A percentile compares a stretch with the other conserved stretches of the same genome.
Conservation (phyloP, 306 rosid species). For the Casuarina cunninghamiana region DNA sequence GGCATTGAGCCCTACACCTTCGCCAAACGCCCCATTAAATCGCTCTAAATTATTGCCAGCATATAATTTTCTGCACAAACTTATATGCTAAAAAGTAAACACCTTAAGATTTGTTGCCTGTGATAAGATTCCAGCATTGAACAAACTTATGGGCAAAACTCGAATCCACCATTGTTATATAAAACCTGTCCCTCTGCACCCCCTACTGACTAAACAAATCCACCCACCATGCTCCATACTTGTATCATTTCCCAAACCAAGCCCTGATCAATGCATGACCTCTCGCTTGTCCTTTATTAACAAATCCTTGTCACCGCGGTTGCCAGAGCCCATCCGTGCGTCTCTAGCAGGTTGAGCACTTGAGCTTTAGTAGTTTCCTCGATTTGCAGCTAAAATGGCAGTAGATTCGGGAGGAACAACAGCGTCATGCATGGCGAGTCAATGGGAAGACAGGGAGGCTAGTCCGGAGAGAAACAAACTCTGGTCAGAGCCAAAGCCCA, state of each 20-base stretch:
- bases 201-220: neutral
- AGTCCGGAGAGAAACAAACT: conserved; percentile 27
- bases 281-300: neutral
- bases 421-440: conserved; percentile 21
- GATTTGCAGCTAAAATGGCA: conserved; percentile 17
- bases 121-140: conserved; percentile 4
- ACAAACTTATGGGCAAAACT: neutral
- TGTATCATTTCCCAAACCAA: conserved; percentile 5
- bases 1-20: conserved; percentile 18
- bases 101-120: neutral
- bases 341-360: neutral
- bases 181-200: neutral
- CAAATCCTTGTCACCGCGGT: neutral
- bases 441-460: conserved; percentile 32
- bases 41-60: neutral
- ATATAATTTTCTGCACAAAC: neutral
- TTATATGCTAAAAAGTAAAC: neutral
- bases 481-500: conserved; percentile 30
- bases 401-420: conserved; percentile 26
- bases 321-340: too few species aligned
- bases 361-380: neutral
- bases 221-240: neutral
- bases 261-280: neutral
- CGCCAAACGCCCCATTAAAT: neutral
- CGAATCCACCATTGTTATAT: neutral